A percentile compares a stretch with the other conserved stretches of the same genome.
Conservation (phyloP, 2,329 filamentous ascomycete genomes). For the Claviceps lovelessii region DNA sequence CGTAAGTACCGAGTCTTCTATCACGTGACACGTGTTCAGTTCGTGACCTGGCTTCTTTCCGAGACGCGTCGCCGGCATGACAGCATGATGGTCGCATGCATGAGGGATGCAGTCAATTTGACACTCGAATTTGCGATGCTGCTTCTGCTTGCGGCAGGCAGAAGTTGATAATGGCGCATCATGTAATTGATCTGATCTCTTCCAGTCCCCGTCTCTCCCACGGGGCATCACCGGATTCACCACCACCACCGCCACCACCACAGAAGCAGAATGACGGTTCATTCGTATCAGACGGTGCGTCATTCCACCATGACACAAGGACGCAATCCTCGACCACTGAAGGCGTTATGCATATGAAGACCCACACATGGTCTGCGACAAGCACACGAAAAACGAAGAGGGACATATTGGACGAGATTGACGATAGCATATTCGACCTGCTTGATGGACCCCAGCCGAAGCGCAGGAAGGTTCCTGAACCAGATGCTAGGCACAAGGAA, state of each 20-base stretch:
- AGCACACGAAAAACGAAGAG: not conserved
- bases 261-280: not conserved
- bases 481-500: not conserved
- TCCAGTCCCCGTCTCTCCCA: constrained; percentile 18
- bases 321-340: not conserved
- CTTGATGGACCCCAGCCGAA: constrained; percentile 1
- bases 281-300: not conserved
- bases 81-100: not conserved
- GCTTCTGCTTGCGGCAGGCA: not conserved
- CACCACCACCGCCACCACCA: not conserved
- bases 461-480: not conserved
- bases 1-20: not conserved
- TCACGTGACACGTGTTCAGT: not conserved
- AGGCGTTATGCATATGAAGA: not conserved
- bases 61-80: not conserved
- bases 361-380: not conserved
- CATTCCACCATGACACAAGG: not conserved
- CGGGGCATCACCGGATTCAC: not conserved
- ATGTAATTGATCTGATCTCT: constrained; percentile 24
- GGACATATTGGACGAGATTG: not conserved
- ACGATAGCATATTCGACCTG: not conserved
- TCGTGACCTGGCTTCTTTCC: not conserved
- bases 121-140: not conserved
- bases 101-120: not conserved
- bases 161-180: constrained; percentile 13